phyloP scores from a whole-genome alignment of 1,284 basidiomycete species.

The Marasmius sp. region DNA sequence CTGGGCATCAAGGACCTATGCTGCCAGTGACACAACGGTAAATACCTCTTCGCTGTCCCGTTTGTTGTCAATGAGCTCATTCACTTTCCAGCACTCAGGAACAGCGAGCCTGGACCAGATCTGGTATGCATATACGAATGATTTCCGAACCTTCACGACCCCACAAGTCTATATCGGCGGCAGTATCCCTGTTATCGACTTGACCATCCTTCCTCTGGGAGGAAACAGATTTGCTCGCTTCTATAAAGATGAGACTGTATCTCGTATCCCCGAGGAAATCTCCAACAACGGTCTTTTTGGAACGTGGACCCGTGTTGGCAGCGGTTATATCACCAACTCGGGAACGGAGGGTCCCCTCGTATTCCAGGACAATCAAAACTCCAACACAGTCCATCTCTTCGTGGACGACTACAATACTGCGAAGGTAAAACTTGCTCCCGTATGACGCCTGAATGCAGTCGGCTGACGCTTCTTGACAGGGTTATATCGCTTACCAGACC shows the following conservation, averaged over 20 bases:
- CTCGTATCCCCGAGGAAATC: slow-evolving; percentile 10
- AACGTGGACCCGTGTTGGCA: slow-evolving; percentile 9
- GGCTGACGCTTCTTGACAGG: background rate
- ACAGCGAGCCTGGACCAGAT: slow-evolving; percentile 2
- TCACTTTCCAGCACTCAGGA: background rate
- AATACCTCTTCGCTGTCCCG: background rate
- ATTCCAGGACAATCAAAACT: slow-evolving; percentile 13
- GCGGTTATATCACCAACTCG: background rate
- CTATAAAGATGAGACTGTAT: slow-evolving; percentile 11
- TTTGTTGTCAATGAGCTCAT: background rate
- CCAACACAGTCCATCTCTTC: slow-evolving; percentile 8
- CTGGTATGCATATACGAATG: slow-evolving; percentile 12
- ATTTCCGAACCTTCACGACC: slow-evolving; percentile 14
- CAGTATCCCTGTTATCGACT: slow-evolving; percentile 12
- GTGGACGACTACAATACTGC: slow-evolving; percentile 10
- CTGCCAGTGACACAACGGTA: slow-evolving; percentile 2
- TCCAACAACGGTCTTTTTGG: slow-evolving; percentile 10
- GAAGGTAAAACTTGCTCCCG: background rate
- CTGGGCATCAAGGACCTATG: slow-evolving; percentile 10
- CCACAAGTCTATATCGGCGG: slow-evolving; percentile 11
- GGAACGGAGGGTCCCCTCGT: slow-evolving; percentile 13
- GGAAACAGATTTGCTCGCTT: slow-evolving; percentile 9
- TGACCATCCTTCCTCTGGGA: slow-evolving; percentile 10
- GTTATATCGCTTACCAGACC: slow-evolving; percentile 14
- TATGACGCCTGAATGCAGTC: background rate